Evolutionary conservation across 164 flowering plant species (phyloP).

Genomic region (Vitis amurensis): DNA sequence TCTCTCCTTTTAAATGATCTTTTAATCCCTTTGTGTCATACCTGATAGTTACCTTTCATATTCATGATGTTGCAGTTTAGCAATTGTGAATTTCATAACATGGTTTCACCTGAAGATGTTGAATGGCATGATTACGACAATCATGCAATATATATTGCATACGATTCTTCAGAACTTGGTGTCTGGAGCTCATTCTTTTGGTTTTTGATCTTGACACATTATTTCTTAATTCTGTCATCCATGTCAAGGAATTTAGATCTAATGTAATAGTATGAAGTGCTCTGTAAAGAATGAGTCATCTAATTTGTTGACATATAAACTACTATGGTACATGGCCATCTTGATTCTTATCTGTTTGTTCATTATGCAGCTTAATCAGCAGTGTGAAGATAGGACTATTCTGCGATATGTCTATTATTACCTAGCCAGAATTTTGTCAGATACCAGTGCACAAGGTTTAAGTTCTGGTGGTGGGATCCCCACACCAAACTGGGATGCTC

Average conservation of each 20-base stretch:
- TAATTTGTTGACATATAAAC: not conserved
- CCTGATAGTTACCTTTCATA: no score
- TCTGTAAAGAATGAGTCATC: slow-evolving; percentile 1
- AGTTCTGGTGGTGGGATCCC: slow-evolving; percentile 96
- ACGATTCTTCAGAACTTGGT: no score
- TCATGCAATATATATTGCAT: no score
- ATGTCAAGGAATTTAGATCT: not conserved
- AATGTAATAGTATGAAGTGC: not conserved
- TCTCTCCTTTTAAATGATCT: no score
- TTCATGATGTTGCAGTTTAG: no score
- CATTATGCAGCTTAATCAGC: slow-evolving; percentile 79
- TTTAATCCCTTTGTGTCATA: no score
- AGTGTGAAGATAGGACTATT: slow-evolving; percentile 88
- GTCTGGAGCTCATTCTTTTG: no score
- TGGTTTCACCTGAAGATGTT: no score
- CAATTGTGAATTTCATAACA: no score
- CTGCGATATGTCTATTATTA: slow-evolving; percentile 94
- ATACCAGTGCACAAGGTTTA: slow-evolving; percentile 84
- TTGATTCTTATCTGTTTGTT: not conserved
- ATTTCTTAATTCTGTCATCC: not conserved
- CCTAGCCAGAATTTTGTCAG: slow-evolving; percentile 88
- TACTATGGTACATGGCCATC: not conserved
- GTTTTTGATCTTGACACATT: no score
- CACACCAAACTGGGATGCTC: slow-evolving; percentile 99
- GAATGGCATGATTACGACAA: no score